phyloP scores from a whole-genome alignment of 2,329 filamentous ascomycete species.

The Trichoderma endophyticum region DNA sequence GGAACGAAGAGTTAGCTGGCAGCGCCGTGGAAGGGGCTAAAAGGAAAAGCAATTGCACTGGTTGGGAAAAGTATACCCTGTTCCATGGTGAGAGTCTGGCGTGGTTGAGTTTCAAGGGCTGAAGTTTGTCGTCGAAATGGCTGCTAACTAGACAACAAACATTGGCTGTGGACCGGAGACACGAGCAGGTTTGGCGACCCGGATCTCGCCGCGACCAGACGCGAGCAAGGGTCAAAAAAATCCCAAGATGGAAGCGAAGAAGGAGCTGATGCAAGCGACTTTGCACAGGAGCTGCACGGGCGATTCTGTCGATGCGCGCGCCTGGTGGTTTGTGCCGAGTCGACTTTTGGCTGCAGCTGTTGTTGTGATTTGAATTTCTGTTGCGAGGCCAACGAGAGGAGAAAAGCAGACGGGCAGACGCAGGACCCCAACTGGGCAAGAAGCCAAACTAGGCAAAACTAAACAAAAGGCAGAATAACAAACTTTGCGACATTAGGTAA shows the following conservation, averaged over 20 bases:
- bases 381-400: conserved; percentile 44
- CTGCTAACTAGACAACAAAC: conserved; percentile 38
- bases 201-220: conserved; percentile 22
- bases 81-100: conserved; percentile 33
- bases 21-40: neutral
- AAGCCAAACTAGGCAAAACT: conserved; percentile 12
- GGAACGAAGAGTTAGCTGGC: neutral
- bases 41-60: neutral
- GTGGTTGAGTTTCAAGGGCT: conserved; percentile 30
- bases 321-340: conserved; percentile 28
- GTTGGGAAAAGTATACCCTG: conserved; percentile 32
- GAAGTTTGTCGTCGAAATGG: conserved; percentile 24
- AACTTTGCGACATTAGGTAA: conserved; percentile 25
- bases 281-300: conserved; percentile 22
- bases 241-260: conserved; percentile 12
- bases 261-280: conserved; percentile 14
- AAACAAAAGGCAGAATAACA: conserved; percentile 19
- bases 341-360: conserved; percentile 29
- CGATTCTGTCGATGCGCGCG: conserved; percentile 26
- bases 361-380: conserved; percentile 43
- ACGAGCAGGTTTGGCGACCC: conserved; percentile 22
- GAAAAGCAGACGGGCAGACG: conserved; percentile 27
- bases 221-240: conserved; percentile 13
- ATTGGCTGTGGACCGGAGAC: conserved; percentile 34
- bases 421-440: conserved; percentile 3